Conservation (phyloP, 1,139 yeast genomes). For the Suhomyces bokatorum region DNA sequence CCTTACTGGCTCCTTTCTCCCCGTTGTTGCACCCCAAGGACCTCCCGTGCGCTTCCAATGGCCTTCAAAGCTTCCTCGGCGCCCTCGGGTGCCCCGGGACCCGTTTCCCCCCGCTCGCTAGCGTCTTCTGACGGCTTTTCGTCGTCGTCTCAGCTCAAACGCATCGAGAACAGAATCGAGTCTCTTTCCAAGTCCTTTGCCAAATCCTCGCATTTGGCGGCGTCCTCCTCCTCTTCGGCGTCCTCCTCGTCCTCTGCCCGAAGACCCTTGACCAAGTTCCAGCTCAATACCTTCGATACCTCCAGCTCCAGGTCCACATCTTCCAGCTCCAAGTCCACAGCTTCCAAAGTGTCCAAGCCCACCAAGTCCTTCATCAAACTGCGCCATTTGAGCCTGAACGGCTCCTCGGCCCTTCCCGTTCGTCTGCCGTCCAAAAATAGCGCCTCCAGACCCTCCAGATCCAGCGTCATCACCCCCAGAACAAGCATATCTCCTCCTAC, state of each 20-base stretch:
- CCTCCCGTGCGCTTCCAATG: background rate
- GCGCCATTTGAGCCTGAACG: slow-evolving; percentile 5
- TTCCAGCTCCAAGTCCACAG: slow-evolving; percentile 3
- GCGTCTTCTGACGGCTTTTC: background rate
- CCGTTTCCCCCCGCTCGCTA: background rate
- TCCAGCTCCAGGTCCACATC: slow-evolving; percentile 3
- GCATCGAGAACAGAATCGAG: slow-evolving; percentile 18
- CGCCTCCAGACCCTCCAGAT: background rate
- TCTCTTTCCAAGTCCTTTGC: slow-evolving; percentile 15
- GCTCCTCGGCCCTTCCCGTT: background rate
- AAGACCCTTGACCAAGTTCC: slow-evolving; percentile 22
- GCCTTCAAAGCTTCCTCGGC: background rate
- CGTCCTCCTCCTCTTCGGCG: slow-evolving; percentile 11
- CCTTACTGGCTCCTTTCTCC: background rate
- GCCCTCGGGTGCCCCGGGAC: background rate
- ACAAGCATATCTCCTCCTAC: slow-evolving; percentile 1
- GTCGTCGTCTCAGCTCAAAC: slow-evolving; percentile 14
- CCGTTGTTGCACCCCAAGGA: background rate
- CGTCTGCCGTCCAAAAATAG: slow-evolving; percentile 12
- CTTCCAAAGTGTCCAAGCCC: slow-evolving; percentile 2
- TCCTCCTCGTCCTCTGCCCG: slow-evolving; percentile 5
- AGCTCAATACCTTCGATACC: slow-evolving; percentile 20
- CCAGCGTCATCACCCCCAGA: background rate
- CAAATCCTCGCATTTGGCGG: slow-evolving; percentile 2
- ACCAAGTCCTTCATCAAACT: slow-evolving; percentile 10